Conservation (phyloP, 1,284 basidiomycete genomes). For the Peniophora sp. region DNA sequence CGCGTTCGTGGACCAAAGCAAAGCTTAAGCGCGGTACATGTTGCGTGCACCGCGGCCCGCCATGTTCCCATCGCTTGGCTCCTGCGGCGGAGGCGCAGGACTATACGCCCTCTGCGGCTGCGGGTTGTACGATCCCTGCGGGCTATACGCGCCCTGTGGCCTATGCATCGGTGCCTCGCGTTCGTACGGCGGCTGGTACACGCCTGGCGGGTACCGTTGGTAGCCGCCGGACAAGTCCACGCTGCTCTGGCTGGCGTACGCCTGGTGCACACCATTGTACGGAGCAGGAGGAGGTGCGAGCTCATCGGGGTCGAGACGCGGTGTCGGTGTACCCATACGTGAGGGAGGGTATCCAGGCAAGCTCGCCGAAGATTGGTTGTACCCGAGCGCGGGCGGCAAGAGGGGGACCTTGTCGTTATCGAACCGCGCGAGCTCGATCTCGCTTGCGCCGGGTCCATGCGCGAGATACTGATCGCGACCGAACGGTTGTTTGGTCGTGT, state of each 20-base stretch:
- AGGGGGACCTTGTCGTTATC: conserved; percentile 49
- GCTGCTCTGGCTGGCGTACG: conserved; percentile 16
- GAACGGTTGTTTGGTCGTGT: conserved; percentile 35
- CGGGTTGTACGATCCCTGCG: conserved; percentile 11
- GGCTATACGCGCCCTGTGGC: conserved; percentile 22
- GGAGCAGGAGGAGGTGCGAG: conserved; percentile 18
- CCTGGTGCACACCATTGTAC: conserved; percentile 25
- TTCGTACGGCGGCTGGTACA: conserved; percentile 19
- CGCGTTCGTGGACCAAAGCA: no score
- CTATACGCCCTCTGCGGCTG: no score
- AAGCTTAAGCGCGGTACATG: no score
- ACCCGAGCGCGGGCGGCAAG: conserved; percentile 23
- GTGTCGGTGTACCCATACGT: conserved; percentile 7
- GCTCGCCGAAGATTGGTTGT: conserved; percentile 2
- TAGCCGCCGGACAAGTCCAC: conserved; percentile 5
- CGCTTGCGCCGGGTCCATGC: conserved; percentile 28
- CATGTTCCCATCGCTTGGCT: background rate
- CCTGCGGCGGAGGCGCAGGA: background rate
- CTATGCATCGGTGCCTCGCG: conserved; percentile 44
- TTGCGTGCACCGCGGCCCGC: background rate
- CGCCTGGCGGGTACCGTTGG: conserved; percentile 19
- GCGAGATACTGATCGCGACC: conserved; percentile 53
- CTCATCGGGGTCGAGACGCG: conserved; percentile 10
- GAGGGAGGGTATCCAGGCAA: conserved; percentile 7
- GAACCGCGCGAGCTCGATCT: conserved; percentile 52